Conservation (phyloP, 148 eudicot species). For the Diospyros lotus region DNA sequence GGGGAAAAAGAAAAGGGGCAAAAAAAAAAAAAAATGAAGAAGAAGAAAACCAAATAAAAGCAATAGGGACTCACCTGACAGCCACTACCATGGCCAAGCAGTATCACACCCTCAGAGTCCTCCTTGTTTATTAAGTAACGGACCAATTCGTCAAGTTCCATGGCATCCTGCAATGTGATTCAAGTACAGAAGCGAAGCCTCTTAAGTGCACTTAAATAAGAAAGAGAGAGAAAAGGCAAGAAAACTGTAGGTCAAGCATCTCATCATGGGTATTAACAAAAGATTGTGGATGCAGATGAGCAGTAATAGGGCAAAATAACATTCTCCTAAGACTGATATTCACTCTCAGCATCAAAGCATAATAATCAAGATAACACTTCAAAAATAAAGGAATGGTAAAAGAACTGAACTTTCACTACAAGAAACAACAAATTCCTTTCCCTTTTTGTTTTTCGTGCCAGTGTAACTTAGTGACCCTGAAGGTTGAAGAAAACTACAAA, state of each 20-base stretch:
- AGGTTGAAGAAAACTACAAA: background rate
- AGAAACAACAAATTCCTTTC: background rate
- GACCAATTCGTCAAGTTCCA: conserved; percentile 86
- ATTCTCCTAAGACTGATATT: background rate
- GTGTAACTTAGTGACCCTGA: background rate
- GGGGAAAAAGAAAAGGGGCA: background rate
- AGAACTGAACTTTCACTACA: background rate
- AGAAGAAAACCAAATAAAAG: background rate
- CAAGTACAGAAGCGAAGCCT: background rate
- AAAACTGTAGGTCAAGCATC: background rate
- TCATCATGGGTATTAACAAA: background rate
- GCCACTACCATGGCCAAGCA: conserved; percentile 98
- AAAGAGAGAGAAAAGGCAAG: background rate
- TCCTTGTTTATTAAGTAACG: conserved; percentile 88
- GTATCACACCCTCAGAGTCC: conserved; percentile 88
- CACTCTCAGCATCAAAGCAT: too few relatives aligned
- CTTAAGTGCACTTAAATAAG: background rate
- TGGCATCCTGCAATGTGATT: conserved; percentile 57
- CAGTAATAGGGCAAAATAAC: background rate
- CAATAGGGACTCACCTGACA: conserved; percentile 58
- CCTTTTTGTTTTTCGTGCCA: too few relatives aligned
- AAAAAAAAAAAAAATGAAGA: too few relatives aligned
- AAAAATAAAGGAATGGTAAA: background rate
- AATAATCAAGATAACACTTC: background rate
- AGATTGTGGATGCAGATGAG: background rate